Conservation (phyloP, 2,329 filamentous ascomycete genomes). For the Thermothelomyces thermophilus region DNA sequence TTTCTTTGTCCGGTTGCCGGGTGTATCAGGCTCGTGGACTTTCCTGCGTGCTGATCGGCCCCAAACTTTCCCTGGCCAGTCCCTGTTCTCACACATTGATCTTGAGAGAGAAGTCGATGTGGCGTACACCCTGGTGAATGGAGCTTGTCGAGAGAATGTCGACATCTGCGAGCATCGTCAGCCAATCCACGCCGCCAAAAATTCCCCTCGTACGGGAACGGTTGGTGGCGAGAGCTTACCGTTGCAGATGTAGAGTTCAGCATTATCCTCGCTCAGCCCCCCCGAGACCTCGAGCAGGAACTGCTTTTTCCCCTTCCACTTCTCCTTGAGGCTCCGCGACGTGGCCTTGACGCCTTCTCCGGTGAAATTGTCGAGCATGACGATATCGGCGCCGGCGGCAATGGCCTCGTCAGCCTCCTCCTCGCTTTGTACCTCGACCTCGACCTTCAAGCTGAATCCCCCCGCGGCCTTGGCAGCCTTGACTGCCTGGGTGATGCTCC, state of each 20-base stretch:
- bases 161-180: conserved; percentile 53
- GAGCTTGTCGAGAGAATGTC: conserved; percentile 95
- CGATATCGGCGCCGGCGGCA: conserved; percentile 80
- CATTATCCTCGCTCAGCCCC: conserved; percentile 79
- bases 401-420: conserved; percentile 89
- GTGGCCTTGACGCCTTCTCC: conserved; percentile 70
- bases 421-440: conserved; percentile 89
- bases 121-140: conserved; percentile 90
- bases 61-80: conserved; percentile 20
- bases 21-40: not conserved
- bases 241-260: conserved; percentile 69
- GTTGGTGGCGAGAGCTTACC: conserved; percentile 39
- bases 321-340: conserved; percentile 67
- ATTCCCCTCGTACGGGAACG: not conserved
- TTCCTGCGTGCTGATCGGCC: conserved; percentile 3
- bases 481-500: conserved; percentile 81
- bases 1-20: not conserved
- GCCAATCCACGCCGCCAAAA: not conserved
- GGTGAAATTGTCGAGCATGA: conserved; percentile 97
- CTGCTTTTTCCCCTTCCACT: conserved; percentile 66
- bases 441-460: conserved; percentile 88
- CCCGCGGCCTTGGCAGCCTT: conserved; percentile 73
- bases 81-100: conserved; percentile 44
- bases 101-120: conserved; percentile 95
- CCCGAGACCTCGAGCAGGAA: conserved; percentile 91